Evolutionary conservation across 345 rosid genomes (phyloP), one percentile per base, ranked within the genome.

Genomic region (Melaleuca quinquenervia): DNA sequence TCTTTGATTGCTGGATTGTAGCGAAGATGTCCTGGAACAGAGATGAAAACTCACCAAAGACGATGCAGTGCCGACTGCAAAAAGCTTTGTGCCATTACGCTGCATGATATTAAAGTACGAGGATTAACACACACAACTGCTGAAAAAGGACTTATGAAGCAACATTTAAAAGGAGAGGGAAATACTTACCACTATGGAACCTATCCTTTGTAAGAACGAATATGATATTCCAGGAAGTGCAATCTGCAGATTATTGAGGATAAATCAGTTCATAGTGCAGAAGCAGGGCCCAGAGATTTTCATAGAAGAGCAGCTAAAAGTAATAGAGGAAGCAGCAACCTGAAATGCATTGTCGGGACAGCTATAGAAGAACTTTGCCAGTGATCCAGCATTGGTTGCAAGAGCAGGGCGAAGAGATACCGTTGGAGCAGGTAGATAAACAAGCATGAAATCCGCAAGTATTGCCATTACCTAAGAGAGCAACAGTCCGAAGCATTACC

Each of bases 61-160:
- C 11, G 99, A 93, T 52, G 96, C 88, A 62, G 99, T 96, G 82
- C 99, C 98, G 36, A 97, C 99, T 16, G 96, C 99, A 88, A 97
- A 94, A 86, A 97, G 96, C 86, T 96, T 97, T 8, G 98, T 90
- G 32, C 98, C 99, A 86, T 97, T 96, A 49, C 97, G 98, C 99
- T 97, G 92, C 91, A 91, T 70, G 60, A 29, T 49, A 64, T 49
- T 74, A 50, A 70, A 36, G 36, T 70, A 70, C 5, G 26, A 18
- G 80, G 26, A 36, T 70, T 70, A 70, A 36, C 14, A 70, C 1
- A 13, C 80, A 36, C 13, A 0, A 70, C 48, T 70, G 24, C 80
- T 18, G 80, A 70, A 70, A 70, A 70, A 18, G 48, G 80, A 49
- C 49, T 5, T 51, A 24, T 10, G 11, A 32, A 48, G 53, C 41